These are phyloP conservation scores for Bjerkandera adusta DNA, from an alignment of 1,284 basidiomycete genomes.

Conservation along the genomic window DNA sequence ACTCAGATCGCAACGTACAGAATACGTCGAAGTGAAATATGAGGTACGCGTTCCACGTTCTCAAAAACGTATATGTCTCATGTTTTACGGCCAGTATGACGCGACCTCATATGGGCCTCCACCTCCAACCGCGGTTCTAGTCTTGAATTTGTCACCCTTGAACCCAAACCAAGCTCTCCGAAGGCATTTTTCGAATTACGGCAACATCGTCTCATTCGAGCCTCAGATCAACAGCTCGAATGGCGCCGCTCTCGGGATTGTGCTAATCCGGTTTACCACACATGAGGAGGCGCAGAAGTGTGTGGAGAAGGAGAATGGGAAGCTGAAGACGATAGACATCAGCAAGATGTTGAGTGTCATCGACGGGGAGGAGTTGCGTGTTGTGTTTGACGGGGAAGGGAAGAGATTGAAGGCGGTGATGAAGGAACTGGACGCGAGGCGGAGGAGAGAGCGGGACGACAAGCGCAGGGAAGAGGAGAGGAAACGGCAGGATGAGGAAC, in stretches of 20 bases:
- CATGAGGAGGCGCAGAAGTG: constrained; percentile 65
- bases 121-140: constrained; percentile 76
- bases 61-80: constrained; percentile 14
- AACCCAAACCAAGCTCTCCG: constrained; percentile 68
- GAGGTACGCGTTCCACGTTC: constrained; percentile 48
- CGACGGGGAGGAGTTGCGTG: constrained; percentile 43
- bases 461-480: constrained; percentile 34
- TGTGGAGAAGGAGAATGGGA: constrained; percentile 58
- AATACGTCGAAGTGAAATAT: constrained; percentile 52
- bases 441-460: constrained; percentile 48
- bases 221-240: constrained; percentile 80
- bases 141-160: constrained; percentile 73
- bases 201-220: constrained; percentile 70
- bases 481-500: constrained; percentile 29
- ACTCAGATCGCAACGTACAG: constrained; percentile 37
- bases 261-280: constrained; percentile 67
- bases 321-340: constrained; percentile 37
- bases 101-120: constrained; percentile 69
- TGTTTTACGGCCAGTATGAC: constrained; percentile 73
- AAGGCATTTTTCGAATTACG: constrained; percentile 68
- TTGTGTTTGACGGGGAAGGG: constrained; percentile 64
- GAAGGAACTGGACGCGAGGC: constrained; percentile 52
- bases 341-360: constrained; percentile 28
- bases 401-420: constrained; percentile 55
- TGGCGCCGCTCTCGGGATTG: constrained; percentile 83